Evolutionary conservation across 257 asterid genomes (phyloP), one percentile per base, ranked within the genome.

Genomic region (Solanum raphanifolium): DNA sequence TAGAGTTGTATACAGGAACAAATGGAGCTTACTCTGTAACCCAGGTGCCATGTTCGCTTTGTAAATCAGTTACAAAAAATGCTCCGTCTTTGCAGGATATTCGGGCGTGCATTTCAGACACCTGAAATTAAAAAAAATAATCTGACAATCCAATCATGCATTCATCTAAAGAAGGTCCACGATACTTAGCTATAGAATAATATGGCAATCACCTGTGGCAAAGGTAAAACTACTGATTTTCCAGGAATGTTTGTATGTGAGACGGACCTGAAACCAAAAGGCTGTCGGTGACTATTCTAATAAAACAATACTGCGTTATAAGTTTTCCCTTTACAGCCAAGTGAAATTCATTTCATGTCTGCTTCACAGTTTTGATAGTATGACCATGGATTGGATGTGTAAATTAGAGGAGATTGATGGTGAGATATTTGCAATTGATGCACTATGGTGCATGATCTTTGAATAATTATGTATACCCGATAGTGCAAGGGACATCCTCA

Each of bases 21-120:
- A 1, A 10, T 81, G 46, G 3, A 21, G 72, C 96, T 87, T 93
- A 94, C 99, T 94, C 95, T 21, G 93, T 72, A 78, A 96, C 91
- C 98, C 96, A 94, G 55, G 99, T 95, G 78, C 99, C 99, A 79
- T 94, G 89, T 88, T 94, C 95, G 41, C 98, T 95, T 86, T 88
- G 92, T 86, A 96, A 92, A 91, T 96, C 99, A 31, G 98, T 94
- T 88, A 95, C 82, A 78, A 83, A 93, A 84, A 92, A 96, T 6
- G 93, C 93, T 52, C 98, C 98, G 12, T 93, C 93, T 91, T 92
- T 96, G 92, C 89, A 95, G 89, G 90, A 94, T 90, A 96, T 93
- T 25, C 91, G 93, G 85, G 98, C 98, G 43, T 96, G 99, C 90
- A 82, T 88, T 84, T 93, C 69, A 15, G 98, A 94, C 36, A 96